phyloP scores from a whole-genome alignment of 371 early-diverging fungal species.

The Mucor irregularis region DNA sequence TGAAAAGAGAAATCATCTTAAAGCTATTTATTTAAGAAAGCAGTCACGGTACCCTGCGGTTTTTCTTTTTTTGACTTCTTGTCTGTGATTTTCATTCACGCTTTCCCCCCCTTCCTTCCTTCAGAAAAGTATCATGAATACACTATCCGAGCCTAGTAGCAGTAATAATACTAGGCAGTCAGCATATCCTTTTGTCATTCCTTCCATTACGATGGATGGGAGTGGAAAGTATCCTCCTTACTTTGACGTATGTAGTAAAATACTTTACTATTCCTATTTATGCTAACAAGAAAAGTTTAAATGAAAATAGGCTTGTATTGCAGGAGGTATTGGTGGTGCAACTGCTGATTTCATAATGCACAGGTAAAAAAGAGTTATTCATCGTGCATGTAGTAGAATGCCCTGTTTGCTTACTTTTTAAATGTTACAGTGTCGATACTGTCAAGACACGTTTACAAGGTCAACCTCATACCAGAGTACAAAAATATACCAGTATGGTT shows the following conservation, averaged over 20 bases:
- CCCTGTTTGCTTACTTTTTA: background rate
- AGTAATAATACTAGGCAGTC: conserved; percentile 5
- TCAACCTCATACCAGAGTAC: conserved; percentile 55
- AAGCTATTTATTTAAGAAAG: background rate
- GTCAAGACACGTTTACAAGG: conserved; percentile 80
- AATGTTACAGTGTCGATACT: conserved; percentile 62
- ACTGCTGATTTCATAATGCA: conserved; percentile 77
- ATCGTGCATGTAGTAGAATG: background rate
- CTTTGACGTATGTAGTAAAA: conserved; percentile 38
- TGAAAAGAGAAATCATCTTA: background rate
- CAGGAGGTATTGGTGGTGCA: conserved; percentile 73
- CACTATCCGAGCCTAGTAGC: conserved; percentile 12
- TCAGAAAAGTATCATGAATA: conserved; percentile 10
- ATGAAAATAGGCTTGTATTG: conserved; percentile 55
- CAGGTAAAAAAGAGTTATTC: conserved; percentile 43
- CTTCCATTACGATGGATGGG: conserved; percentile 28
- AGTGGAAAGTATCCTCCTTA: conserved; percentile 44
- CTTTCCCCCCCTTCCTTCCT: background rate
- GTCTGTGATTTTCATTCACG: background rate
- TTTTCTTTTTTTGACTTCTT: background rate
- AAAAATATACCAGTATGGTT: conserved; percentile 65
- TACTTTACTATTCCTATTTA: background rate
- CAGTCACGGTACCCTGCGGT: conserved; percentile 14
- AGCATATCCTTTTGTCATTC: conserved; percentile 23
- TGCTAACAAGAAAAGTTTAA: background rate